Evolutionary conservation across 192 early-diverging fungal genomes (phyloP).

Genomic region (Gryganskiella cystojenkinii): DNA sequence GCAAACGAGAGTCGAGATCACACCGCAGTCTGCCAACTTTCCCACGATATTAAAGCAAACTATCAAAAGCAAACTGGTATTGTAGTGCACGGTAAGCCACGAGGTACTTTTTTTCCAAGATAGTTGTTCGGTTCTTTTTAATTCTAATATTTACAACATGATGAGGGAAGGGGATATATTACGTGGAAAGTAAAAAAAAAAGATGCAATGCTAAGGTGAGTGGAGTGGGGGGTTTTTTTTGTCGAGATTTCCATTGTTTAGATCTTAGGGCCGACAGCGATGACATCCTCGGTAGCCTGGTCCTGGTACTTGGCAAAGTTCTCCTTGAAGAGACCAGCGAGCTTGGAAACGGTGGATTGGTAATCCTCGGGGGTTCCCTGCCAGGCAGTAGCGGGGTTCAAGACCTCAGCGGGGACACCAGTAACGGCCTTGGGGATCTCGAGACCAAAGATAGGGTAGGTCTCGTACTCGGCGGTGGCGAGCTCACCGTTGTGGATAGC

Average conservation of each 20-base stretch:
- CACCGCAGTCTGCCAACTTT: too few relatives aligned
- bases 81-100: too few relatives aligned
- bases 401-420: conserved; percentile 83
- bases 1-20: too few relatives aligned
- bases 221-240: background rate
- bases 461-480: conserved; percentile 82
- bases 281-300: conserved; percentile 73
- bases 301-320: conserved; percentile 93
- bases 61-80: too few relatives aligned
- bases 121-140: background rate
- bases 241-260: conserved; percentile 11
- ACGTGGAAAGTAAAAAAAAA: conserved; percentile 1
- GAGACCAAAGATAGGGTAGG: conserved; percentile 90
- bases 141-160: conserved; percentile 18
- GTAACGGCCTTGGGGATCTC: conserved; percentile 84
- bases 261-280: conserved; percentile 75
- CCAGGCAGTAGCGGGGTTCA: conserved; percentile 92
- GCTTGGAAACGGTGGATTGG: conserved; percentile 71
- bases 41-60: too few relatives aligned
- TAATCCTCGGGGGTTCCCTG: conserved; percentile 77
- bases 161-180: background rate
- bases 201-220: conserved; percentile 6
- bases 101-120: too few relatives aligned
- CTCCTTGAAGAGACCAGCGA: conserved; percentile 86
- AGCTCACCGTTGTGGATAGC: conserved; percentile 97